phyloP scores from a whole-genome alignment of 805 yeast species.

The Saturnispora silvae region DNA sequence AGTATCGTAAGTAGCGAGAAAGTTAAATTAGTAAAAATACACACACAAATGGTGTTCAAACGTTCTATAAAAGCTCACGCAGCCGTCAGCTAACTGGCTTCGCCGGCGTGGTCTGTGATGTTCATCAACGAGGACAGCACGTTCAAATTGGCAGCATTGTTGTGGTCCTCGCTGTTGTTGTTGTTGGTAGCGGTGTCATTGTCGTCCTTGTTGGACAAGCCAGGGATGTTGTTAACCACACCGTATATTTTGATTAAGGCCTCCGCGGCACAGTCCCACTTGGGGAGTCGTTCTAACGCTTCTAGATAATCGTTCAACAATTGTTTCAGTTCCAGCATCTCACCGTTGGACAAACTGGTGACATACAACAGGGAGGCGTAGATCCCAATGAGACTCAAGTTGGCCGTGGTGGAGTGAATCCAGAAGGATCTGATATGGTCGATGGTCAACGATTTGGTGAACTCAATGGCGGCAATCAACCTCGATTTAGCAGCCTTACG shows the following conservation, averaged over 20 bases:
- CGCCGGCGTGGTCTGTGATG: too few relatives aligned
- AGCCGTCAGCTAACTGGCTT: too few relatives aligned
- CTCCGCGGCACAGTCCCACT: constrained; percentile 69
- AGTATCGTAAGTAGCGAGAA: too few relatives aligned
- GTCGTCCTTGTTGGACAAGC: too few relatives aligned
- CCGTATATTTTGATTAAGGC: constrained; percentile 67
- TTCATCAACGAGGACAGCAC: too few relatives aligned
- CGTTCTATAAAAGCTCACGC: too few relatives aligned
- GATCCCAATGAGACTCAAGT: constrained; percentile 74
- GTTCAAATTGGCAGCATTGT: too few relatives aligned
- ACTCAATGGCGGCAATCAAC: constrained; percentile 70
- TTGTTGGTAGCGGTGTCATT: too few relatives aligned
- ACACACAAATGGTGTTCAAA: too few relatives aligned
- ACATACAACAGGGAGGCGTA: constrained; percentile 76
- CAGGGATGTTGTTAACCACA: constrained; percentile 67
- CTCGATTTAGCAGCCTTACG: constrained; percentile 80
- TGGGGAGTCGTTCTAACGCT: too few relatives aligned
- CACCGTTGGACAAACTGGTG: constrained; percentile 53
- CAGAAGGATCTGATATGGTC: constrained; percentile 85
- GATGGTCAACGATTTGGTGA: constrained; percentile 61
- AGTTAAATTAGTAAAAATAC: too few relatives aligned
- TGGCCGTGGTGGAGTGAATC: constrained; percentile 74
- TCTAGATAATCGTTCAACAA: constrained; percentile 65
- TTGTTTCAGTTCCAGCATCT: constrained; percentile 51
- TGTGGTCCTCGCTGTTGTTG: too few relatives aligned